Evolutionary conservation across 805 yeast species (phyloP), one percentile per base, ranked within the genome.

Genomic region (Wickerhamomyces tratensis): DNA sequence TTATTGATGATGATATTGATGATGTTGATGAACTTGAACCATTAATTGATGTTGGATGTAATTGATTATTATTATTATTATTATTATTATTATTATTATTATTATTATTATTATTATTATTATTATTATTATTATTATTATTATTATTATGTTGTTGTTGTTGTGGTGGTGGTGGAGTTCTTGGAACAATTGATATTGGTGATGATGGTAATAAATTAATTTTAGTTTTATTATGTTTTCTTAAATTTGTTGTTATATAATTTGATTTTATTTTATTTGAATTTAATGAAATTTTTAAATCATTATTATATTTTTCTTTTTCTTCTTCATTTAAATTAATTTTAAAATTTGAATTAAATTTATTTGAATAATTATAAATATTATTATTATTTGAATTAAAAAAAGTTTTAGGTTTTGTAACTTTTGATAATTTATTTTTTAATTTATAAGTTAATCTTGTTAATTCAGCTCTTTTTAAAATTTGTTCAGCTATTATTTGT

Each of bases 401-500:
- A 30, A 20, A 6, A 29, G 38, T 5, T 25, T 53, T 53, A 64
- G 5, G 63, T 65, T 40, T 58, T 59, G 27, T 70, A 2, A 74
- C 72, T 49, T 62, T 66, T 27, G 65, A 62, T 15, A 69, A 52
- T 46, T 68, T 63, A 7, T 64, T 56, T 49, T 68, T 69, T 25
- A 69, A 49, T 46, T 67, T 73, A 44, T 72, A 55, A 2, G 75
- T 66, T 41, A 69, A 63, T 43, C 72, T 60, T 6, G 74, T 70
- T 7, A 69, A 58, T 46, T 69, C 73, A 5, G 70, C 75, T 41
- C 73, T 57, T 46, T 68, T 68, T 37, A 69, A 54, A 38, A 69
- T 68, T 46, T 63, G 65, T 43, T 67, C 69, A 25, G 72, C 72
- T 13, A 69, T 68, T 15, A 58, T 51, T 41, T 69, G 69, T 44